Percentiles rank a stretch among this genome's conserved stretches.
Conservation (phyloP, 75 land plant genomes). For the Ceratopteris richardii region DNA sequence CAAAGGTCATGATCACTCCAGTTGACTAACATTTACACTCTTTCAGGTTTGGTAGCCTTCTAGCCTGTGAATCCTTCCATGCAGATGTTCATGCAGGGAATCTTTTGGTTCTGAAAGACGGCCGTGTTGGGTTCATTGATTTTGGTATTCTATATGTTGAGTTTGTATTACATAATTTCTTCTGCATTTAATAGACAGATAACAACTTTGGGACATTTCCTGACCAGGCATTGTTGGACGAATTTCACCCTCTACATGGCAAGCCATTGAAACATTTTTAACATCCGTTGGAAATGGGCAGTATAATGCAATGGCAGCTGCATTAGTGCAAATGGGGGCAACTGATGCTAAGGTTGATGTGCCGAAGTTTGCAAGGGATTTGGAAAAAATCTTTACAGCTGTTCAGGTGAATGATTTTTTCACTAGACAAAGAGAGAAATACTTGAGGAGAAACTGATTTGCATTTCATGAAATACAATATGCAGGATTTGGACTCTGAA, state of each 20-base stretch:
- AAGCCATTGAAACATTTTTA: constrained; percentile 89
- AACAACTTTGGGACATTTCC: background rate
- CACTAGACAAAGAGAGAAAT: too few species aligned
- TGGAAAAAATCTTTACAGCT: constrained; percentile 84
- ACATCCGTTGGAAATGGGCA: constrained; percentile 71
- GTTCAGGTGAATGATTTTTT: constrained; percentile 46
- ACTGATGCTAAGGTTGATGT: constrained; percentile 58
- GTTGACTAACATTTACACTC: too few species aligned
- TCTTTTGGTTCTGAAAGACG: constrained; percentile 86
- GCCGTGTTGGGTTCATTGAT: constrained; percentile 97
- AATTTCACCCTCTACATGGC: constrained; percentile 93
- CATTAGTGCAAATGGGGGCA: constrained; percentile 92
- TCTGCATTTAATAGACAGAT: too few species aligned
- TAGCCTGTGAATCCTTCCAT: constrained; percentile 91
- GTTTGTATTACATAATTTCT: too few species aligned
- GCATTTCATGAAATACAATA: background rate
- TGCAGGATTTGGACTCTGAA: constrained; percentile 79
- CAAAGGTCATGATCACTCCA: too few species aligned
- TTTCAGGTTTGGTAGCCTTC: constrained; percentile 98
- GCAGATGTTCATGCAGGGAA: constrained; percentile 99
- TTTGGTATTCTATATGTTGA: constrained; percentile 59
- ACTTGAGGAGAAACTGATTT: too few species aligned
- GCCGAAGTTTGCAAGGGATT: constrained; percentile 71
- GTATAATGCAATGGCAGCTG: constrained; percentile 83
- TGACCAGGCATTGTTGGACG: constrained; percentile 89